phyloP scores from a whole-genome alignment of 1,139 yeast genomes.

The Waltiozyma solani region DNA sequence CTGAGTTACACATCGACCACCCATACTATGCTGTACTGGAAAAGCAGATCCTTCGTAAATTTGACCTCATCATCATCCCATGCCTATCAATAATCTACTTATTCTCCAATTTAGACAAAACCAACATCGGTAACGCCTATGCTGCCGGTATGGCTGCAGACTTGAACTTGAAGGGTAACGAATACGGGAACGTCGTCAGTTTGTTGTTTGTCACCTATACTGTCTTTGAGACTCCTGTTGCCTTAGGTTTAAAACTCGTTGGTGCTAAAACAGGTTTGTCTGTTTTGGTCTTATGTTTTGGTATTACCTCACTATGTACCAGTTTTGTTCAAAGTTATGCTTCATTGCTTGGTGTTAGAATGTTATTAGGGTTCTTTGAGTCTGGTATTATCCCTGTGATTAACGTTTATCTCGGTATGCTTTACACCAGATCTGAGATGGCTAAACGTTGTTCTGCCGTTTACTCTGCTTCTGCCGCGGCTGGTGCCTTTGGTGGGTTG shows the following conservation, averaged over 20 bases:
- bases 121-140: slow-evolving; percentile 51
- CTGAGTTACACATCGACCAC: neutral
- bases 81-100: slow-evolving; percentile 43
- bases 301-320: slow-evolving; percentile 40
- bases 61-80: slow-evolving; percentile 43
- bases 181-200: slow-evolving; percentile 44
- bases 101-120: slow-evolving; percentile 46
- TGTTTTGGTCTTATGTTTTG: slow-evolving; percentile 32
- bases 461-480: slow-evolving; percentile 31
- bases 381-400: slow-evolving; percentile 45
- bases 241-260: slow-evolving; percentile 27
- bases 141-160: slow-evolving; percentile 46
- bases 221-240: slow-evolving; percentile 42
- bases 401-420: slow-evolving; percentile 29
- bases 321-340: slow-evolving; percentile 35
- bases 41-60: slow-evolving; percentile 32
- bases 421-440: slow-evolving; percentile 31
- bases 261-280: slow-evolving; percentile 21
- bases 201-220: slow-evolving; percentile 48
- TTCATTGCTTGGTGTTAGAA: slow-evolving; percentile 34
- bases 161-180: slow-evolving; percentile 34
- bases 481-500: slow-evolving; percentile 39
- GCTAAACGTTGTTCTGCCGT: slow-evolving; percentile 33
- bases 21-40: slow-evolving; percentile 9
- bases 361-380: slow-evolving; percentile 43